Evolutionary conservation across 164 flowering plant genomes (phyloP).

Genomic region (Vitis rupestris): DNA sequence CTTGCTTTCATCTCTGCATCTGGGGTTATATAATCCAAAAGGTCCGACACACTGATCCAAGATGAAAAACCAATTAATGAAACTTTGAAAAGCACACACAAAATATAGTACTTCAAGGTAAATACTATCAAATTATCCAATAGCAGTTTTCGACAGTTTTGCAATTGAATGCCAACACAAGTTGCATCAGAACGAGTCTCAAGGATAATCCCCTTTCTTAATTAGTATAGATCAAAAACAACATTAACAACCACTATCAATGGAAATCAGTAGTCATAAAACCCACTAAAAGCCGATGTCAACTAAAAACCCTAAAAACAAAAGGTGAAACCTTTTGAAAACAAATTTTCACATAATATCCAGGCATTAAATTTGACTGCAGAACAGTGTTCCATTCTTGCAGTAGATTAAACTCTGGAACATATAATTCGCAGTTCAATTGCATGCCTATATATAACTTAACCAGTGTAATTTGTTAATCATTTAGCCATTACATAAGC

Average conservation of each 20-base stretch:
- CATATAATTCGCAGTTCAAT: not conserved
- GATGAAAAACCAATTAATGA: slow-evolving; percentile 5
- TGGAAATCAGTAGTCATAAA: too few species aligned
- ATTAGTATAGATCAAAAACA: too few species aligned
- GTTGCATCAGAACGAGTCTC: too few species aligned
- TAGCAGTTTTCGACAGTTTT: too few species aligned
- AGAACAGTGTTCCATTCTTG: not conserved
- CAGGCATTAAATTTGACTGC: not conserved
- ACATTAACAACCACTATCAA: too few species aligned
- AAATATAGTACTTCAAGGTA: not conserved
- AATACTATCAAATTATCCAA: not conserved
- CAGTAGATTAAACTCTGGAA: not conserved
- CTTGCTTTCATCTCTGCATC: slow-evolving; percentile 76
- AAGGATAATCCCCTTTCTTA: too few species aligned
- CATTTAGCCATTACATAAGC: not conserved
- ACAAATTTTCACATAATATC: not conserved
- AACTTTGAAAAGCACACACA: not conserved
- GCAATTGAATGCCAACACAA: too few species aligned
- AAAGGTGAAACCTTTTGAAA: too few species aligned
- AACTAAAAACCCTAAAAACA: too few species aligned
- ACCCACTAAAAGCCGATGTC: too few species aligned
- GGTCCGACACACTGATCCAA: slow-evolving; percentile 79
- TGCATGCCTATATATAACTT: not conserved
- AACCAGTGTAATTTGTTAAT: not conserved
- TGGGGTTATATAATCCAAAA: slow-evolving; percentile 85